Conservation (phyloP, 176 grass and related monocot genomes). For the Urochloa ruziziensis region DNA sequence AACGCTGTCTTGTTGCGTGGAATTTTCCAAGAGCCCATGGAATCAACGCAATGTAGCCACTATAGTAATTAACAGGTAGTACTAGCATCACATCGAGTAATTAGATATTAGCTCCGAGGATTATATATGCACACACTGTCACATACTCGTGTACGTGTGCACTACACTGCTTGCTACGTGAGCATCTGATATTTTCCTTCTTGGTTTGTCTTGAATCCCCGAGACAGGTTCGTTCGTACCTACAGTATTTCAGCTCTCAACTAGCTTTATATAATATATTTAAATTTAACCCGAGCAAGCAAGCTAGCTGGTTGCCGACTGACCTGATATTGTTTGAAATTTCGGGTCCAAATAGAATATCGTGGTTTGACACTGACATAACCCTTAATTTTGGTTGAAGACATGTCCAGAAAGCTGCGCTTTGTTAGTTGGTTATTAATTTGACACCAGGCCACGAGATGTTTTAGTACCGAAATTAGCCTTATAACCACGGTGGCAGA, state of each 20-base stretch:
- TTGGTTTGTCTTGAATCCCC: constrained; percentile 28
- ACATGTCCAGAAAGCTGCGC: background rate
- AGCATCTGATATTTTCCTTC: background rate
- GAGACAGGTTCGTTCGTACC: constrained; percentile 11
- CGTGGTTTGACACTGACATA: background rate
- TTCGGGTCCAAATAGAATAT: background rate
- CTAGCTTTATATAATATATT: background rate
- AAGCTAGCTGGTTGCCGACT: background rate
- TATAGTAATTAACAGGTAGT: background rate
- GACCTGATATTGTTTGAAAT: background rate
- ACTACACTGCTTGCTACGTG: background rate
- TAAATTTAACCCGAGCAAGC: constrained; percentile 9
- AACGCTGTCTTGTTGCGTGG: constrained; percentile 16
- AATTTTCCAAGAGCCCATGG: background rate
- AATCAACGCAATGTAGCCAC: background rate
- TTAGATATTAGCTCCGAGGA: background rate
- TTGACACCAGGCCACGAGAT: too few relatives aligned
- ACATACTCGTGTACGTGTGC: background rate
- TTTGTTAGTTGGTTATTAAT: background rate
- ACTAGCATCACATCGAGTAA: constrained; percentile 7
- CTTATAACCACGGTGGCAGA: background rate
- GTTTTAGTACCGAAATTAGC: background rate
- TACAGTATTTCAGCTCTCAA: constrained; percentile 25
- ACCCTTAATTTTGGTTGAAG: background rate
- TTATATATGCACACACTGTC: background rate